These are phyloP conservation scores for Mucor velutinosus DNA, from an alignment of 371 early-diverging fungal species.

Conservation along the genomic window DNA sequence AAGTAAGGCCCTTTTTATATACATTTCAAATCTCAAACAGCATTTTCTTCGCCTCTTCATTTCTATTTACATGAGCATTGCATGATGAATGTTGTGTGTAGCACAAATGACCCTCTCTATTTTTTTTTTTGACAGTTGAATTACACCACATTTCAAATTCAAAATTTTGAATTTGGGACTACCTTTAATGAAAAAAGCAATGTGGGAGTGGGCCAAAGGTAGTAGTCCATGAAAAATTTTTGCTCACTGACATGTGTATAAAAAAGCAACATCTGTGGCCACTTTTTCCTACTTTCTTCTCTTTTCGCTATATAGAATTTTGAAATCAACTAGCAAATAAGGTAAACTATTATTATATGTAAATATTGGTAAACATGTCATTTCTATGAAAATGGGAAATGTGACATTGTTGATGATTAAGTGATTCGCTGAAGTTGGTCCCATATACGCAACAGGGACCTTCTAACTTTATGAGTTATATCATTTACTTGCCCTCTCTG, in stretches of 20 bases:
- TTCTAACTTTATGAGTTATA: conserved; percentile 11
- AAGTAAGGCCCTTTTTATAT: neutral
- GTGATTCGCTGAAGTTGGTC: conserved; percentile 17
- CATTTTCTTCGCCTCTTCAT: conserved; percentile 1
- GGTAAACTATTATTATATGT: conserved; percentile 1
- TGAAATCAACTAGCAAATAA: conserved; percentile 7
- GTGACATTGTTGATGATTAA: conserved; percentile 14
- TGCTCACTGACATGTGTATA: neutral
- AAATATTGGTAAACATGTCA: neutral
- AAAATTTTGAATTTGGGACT: neutral
- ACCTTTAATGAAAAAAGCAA: neutral
- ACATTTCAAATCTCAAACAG: neutral
- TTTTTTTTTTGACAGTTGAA: neutral
- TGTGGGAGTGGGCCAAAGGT: too few relatives aligned
- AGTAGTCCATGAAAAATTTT: neutral
- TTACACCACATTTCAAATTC: neutral
- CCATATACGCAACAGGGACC: conserved; percentile 16
- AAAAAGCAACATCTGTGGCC: neutral
- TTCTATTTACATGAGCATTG: neutral
- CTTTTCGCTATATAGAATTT: neutral
- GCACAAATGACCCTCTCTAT: neutral
- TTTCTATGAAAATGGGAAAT: neutral
- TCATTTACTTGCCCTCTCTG: conserved; percentile 26
- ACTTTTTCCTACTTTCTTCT: neutral
- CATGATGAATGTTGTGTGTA: neutral